A percentile compares a stretch with the other conserved stretches of the same genome.
These are phyloP conservation scores for Lentinus polychrous DNA, from an alignment of 1,284 basidiomycete genomes.

Conservation along the genomic window DNA sequence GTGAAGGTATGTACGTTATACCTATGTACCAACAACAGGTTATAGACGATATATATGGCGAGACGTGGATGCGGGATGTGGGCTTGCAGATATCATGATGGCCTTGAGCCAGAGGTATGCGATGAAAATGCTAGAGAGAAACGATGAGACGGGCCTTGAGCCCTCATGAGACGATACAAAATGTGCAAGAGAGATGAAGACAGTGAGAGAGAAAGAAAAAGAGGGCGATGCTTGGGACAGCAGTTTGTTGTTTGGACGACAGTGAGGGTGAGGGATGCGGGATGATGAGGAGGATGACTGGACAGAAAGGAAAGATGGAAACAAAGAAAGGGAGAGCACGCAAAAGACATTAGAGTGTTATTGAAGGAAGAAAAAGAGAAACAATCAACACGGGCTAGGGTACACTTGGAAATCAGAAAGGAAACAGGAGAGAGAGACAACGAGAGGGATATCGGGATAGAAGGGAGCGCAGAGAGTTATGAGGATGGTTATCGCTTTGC, in stretches of 20 bases:
- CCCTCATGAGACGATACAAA: neutral
- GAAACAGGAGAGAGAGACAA: too few species aligned
- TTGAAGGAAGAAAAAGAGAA: too few species aligned
- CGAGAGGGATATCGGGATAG: too few species aligned
- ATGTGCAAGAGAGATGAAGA: neutral
- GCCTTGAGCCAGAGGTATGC: too few species aligned
- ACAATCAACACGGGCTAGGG: too few species aligned
- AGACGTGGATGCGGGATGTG: too few species aligned
- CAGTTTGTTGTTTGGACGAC: slow-evolving; percentile 1
- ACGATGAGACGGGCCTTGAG: neutral
- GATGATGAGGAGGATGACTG: neutral
- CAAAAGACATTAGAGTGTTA: neutral
- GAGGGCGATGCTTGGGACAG: neutral
- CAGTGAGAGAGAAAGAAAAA: neutral
- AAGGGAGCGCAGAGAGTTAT: too few species aligned
- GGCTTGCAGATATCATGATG: too few species aligned
- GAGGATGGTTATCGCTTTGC: slow-evolving; percentile 17
- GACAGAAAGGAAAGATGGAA: slow-evolving; percentile 4
- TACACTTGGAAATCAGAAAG: too few species aligned
- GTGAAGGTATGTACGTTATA: too few species aligned
- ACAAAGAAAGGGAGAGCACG: slow-evolving; percentile 1
- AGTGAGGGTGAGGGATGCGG: neutral
- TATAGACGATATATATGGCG: too few species aligned
- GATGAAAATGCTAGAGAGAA: neutral
- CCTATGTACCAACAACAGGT: too few species aligned